Percentiles rank a stretch among this genome's conserved stretches.
Evolutionary conservation across 768 basidiomycete genomes (phyloP).

Genomic region (Leccinum longicurvipes): DNA sequence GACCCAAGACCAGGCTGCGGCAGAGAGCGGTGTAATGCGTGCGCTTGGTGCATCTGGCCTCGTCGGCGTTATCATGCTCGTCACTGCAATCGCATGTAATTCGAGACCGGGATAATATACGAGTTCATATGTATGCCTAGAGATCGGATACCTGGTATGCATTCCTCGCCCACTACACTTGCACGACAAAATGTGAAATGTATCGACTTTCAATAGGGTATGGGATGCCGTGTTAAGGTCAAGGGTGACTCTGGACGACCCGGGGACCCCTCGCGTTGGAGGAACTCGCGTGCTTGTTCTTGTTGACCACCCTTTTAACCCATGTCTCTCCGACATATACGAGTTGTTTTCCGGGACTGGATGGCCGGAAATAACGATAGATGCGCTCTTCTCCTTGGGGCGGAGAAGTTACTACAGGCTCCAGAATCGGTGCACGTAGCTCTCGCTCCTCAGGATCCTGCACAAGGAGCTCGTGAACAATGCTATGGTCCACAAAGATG

Average conservation of each 20-base stretch:
- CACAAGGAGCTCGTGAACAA: background rate
- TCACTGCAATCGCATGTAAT: slow-evolving; percentile 16
- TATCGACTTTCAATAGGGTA: background rate
- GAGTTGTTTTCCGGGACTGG: fast-evolving
- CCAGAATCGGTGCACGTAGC: slow-evolving; percentile 2
- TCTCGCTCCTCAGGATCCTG: slow-evolving; percentile 6
- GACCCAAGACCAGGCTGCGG: slow-evolving; percentile 21
- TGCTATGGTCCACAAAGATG: slow-evolving; percentile 11
- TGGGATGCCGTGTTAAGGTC: background rate
- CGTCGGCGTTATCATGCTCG: slow-evolving; percentile 25
- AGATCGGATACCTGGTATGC: background rate
- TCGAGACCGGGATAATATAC: slow-evolving; percentile 16
- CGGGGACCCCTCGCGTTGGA: no score
- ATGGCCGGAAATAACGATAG: slow-evolving; percentile 5
- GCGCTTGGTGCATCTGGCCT: slow-evolving; percentile 29
- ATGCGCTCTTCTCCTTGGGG: slow-evolving; percentile 15
- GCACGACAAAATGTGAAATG: background rate
- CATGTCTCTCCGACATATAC: slow-evolving; percentile 24
- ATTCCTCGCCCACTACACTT: background rate
- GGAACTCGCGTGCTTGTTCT: background rate
- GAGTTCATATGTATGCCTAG: background rate
- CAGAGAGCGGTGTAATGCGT: slow-evolving; percentile 25
- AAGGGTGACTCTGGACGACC: background rate
- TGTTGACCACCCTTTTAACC: slow-evolving; percentile 12
- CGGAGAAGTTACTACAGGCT: slow-evolving; percentile 3